Evolutionary conservation across 176 grass and related monocot species (phyloP), one percentile per base, ranked within the genome.

Genomic region (Carex littledalei): DNA sequence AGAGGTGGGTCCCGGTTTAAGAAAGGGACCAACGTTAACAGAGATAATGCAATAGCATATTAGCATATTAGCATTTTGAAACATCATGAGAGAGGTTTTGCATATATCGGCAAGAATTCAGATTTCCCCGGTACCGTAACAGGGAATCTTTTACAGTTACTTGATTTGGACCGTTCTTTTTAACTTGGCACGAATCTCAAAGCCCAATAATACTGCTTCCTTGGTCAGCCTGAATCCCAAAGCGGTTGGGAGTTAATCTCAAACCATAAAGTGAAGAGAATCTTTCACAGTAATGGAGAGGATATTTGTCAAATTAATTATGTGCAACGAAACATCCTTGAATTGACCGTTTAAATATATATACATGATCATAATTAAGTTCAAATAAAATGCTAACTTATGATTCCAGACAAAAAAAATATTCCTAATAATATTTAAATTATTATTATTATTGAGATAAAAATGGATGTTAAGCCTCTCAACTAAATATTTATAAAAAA

Each of bases 1-100:
- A 56, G 50, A 34, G 74, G 50, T 56, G 74, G 74, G 74, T 81
- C 31, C 79, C 17, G 17, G 60, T 81, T 81, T 64, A 58, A 81
- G 54, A 64, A 81, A 43, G 58, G 58, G 20, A 83, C 63, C 47
- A 66, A 66, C 45, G 45, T 39, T 39, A 39, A 49, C 81, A 83
- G 21, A 52, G 41, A 83, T 66, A 31, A 63, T 34, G 54, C 18
- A 63, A n/a, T n/a, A n/a, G n/a, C n/a, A n/a, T n/a, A n/a, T n/a
- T 60, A 3, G 26, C 26, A 26, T 26, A 26, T 26, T 26, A 26
- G 16, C 32, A 62, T 81, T 81, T 63, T 57, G 0, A 39, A 80
- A 59, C 16, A 61, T 80, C 16, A 61, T 80, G 16, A 26, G 21
- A 63, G 43, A 39, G 18, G 14, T 61, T 47, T 67, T 16, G 35